These are phyloP conservation scores for Mycena floridula DNA, from an alignment of 768 basidiomycete genomes.

Conservation along the genomic window DNA sequence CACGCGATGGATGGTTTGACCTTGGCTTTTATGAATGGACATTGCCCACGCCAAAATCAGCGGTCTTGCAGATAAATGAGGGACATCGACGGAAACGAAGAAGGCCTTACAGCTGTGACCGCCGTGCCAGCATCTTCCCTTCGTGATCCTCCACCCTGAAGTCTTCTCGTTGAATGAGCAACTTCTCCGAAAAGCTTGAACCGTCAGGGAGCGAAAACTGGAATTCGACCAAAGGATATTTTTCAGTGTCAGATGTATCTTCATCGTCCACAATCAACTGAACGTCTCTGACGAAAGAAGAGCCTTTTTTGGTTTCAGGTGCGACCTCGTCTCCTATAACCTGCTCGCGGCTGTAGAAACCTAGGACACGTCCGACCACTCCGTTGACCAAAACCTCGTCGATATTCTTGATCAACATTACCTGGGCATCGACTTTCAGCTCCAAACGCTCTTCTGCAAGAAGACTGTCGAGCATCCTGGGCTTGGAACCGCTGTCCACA, in stretches of 20 bases:
- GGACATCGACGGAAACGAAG: not conserved
- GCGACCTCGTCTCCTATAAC: not conserved
- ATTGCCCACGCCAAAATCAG: too few species aligned
- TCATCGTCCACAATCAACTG: not conserved
- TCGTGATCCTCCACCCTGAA: conserved; percentile 49
- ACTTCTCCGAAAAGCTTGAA: too few species aligned
- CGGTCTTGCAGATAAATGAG: conserved; percentile 35
- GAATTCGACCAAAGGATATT: too few species aligned
- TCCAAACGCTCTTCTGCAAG: conserved; percentile 51
- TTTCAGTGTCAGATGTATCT: not conserved
- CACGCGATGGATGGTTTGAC: conserved; percentile 74
- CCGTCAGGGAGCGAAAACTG: too few species aligned
- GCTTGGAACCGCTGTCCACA: conserved; percentile 42
- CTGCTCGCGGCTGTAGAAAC: conserved; percentile 33
- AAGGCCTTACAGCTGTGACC: conserved; percentile 35
- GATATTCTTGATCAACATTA: conserved; percentile 77
- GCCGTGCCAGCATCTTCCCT: conserved; percentile 39
- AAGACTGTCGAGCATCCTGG: conserved; percentile 52
- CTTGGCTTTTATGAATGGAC: conserved; percentile 79
- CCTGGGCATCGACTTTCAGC: conserved; percentile 53
- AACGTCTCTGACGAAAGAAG: not conserved
- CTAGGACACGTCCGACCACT: conserved; percentile 62
- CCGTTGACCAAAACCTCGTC: conserved; percentile 76
- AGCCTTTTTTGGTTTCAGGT: not conserved
- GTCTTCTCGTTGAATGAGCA: conserved; percentile 45